A percentile compares a stretch with the other conserved stretches of the same genome.
Conservation (phyloP, 148 eudicot genomes). For the Talinum fruticosum region DNA sequence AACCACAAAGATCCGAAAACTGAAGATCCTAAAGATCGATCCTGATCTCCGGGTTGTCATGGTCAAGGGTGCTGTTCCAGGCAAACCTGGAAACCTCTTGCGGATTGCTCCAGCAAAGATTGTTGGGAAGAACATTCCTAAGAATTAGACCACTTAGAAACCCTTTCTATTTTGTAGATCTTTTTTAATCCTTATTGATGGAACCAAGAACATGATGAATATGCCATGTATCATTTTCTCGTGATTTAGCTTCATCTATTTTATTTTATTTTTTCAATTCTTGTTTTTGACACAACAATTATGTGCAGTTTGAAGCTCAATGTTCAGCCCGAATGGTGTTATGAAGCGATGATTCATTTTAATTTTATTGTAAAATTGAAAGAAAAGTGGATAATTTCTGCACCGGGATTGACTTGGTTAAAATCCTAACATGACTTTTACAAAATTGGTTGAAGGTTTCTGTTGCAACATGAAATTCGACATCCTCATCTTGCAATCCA, state of each 20-base stretch:
- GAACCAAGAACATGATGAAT: conserved; percentile 22
- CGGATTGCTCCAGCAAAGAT: conserved; percentile 92
- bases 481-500: too few relatives aligned
- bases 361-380: not conserved
- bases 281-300: not conserved
- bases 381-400: too few relatives aligned
- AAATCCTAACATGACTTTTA: too few relatives aligned
- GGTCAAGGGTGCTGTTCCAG: conserved; percentile 95
- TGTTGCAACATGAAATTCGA: too few relatives aligned
- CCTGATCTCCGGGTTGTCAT: conserved; percentile 70
- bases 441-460: too few relatives aligned
- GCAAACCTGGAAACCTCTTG: conserved; percentile 95
- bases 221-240: conserved; percentile 13
- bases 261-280: not conserved
- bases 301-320: not conserved
- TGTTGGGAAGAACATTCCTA: conserved; percentile 88
- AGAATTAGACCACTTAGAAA: conserved; percentile 40
- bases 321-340: not conserved
- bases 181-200: conserved; percentile 9
- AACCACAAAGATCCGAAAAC: conserved; percentile 70
- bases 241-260: not conserved
- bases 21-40: conserved; percentile 85
- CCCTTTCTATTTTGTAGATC: conserved; percentile 12
- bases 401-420: too few relatives aligned
- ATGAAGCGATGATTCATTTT: too few relatives aligned